Conservation (phyloP, 1,284 basidiomycete species). For the Irpex sp. region DNA sequence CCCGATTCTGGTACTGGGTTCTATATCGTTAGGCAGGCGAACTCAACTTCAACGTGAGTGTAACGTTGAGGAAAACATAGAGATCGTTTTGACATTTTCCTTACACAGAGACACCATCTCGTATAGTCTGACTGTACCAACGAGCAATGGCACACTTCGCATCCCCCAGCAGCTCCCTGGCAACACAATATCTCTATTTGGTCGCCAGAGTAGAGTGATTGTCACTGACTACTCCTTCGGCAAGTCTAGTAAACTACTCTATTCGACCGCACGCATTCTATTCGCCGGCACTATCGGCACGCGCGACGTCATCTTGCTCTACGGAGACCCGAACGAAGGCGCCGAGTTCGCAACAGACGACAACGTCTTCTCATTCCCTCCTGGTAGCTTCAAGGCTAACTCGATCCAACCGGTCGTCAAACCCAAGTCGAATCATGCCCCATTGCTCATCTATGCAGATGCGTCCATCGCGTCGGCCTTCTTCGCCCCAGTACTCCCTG, state of each 20-base stretch:
- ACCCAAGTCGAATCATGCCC: conserved; percentile 56
- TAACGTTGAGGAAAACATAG: neutral
- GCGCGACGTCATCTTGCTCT: conserved; percentile 67
- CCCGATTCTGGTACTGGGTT: conserved; percentile 63
- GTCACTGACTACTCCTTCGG: conserved; percentile 69
- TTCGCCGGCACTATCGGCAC: conserved; percentile 65
- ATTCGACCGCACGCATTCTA: conserved; percentile 66
- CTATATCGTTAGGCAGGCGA: conserved; percentile 64
- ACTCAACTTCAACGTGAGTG: conserved; percentile 64
- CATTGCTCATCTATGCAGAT: conserved; percentile 67
- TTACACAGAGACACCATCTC: conserved; percentile 38
- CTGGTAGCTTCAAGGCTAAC: conserved; percentile 30
- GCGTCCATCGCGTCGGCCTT: conserved; percentile 55
- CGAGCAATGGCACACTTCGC: conserved; percentile 44
- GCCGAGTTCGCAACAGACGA: conserved; percentile 51
- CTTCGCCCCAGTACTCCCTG: conserved; percentile 46
- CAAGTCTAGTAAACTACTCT: conserved; percentile 44
- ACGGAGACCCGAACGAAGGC: conserved; percentile 55
- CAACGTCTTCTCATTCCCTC: conserved; percentile 45
- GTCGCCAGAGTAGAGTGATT: conserved; percentile 68
- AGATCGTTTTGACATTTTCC: neutral
- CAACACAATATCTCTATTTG: conserved; percentile 52
- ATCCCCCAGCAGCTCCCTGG: conserved; percentile 45
- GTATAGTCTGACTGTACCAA: conserved; percentile 57
- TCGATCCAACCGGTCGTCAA: conserved; percentile 51